These are phyloP conservation scores for Vitis hybrid DNA, from an alignment of 177 flowering plant species.

Conservation along the genomic window DNA sequence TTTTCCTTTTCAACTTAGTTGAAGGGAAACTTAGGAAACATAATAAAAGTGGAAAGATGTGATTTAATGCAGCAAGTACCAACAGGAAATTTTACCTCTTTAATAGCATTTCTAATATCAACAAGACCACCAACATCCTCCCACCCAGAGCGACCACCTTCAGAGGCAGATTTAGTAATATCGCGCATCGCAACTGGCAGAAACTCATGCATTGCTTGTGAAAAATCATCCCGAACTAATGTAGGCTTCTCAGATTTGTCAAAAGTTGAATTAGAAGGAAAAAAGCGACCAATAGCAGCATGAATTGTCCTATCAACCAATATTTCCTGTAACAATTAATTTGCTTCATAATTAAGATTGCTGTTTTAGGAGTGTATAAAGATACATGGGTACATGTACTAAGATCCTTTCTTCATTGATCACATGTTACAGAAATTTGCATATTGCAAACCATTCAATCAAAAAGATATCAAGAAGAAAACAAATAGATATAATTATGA, in stretches of 20 bases:
- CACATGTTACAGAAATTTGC: background rate
- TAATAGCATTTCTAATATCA: conserved; percentile 69
- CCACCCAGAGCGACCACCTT: conserved; percentile 89
- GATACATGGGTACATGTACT: background rate
- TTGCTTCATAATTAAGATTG: background rate
- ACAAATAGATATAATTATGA: background rate
- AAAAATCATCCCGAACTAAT: conserved; percentile 68
- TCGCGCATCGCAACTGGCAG: conserved; percentile 97
- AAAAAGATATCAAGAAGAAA: background rate
- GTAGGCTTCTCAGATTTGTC: conserved; percentile 34
- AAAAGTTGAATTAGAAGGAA: conserved; percentile 30
- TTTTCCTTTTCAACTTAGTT: too few relatives aligned
- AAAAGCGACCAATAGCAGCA: conserved; percentile 72
- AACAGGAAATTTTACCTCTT: conserved; percentile 56
- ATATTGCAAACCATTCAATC: background rate
- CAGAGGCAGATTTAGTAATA: conserved; percentile 71
- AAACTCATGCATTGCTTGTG: conserved; percentile 76
- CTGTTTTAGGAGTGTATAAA: background rate
- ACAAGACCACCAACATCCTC: conserved; percentile 93
- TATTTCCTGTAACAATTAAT: conserved; percentile 59
- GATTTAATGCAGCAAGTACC: background rate
- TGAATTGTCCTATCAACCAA: conserved; percentile 92
- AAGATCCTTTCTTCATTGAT: background rate
- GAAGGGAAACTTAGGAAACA: too few relatives aligned
- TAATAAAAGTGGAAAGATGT: too few relatives aligned